Conservation (phyloP, 352 stramenopile species). For the Blastocystis hominis region DNA sequence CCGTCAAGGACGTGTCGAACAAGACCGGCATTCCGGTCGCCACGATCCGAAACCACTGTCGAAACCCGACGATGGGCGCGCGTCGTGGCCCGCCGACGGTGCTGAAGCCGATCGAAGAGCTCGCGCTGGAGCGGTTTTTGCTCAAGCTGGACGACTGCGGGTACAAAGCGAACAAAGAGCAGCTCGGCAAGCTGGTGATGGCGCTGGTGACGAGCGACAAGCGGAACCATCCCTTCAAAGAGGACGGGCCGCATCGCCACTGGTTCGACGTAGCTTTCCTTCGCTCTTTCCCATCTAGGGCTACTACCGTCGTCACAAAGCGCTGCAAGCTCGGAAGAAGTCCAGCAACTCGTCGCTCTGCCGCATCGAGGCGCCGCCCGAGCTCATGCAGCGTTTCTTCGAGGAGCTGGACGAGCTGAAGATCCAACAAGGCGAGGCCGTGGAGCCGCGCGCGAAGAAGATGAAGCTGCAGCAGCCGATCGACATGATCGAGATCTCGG, state of each 20-base stretch:
- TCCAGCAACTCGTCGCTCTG: neutral
- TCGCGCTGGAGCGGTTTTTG: slow-evolving; percentile 44
- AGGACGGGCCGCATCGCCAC: slow-evolving; percentile 52
- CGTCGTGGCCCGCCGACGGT: slow-evolving; percentile 47
- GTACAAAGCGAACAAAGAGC: slow-evolving; percentile 47
- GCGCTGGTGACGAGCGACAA: slow-evolving; percentile 28
- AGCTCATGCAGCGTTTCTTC: slow-evolving; percentile 54
- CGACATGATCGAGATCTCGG: neutral
- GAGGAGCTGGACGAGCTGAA: slow-evolving; percentile 36
- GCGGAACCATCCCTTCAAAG: slow-evolving; percentile 45
- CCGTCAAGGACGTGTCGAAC: slow-evolving; percentile 50
- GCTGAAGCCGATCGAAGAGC: slow-evolving; percentile 6
- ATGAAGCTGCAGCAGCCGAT: neutral
- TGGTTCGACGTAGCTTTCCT: slow-evolving; percentile 36
- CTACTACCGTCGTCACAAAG: slow-evolving; percentile 48
- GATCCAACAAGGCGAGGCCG: neutral
- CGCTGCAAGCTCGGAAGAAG: neutral
- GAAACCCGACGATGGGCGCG: slow-evolving; percentile 18
- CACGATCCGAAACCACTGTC: slow-evolving; percentile 48
- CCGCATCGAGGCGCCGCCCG: slow-evolving; percentile 25
- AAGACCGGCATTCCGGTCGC: slow-evolving; percentile 26
- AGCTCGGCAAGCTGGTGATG: slow-evolving; percentile 51
- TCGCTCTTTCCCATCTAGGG: neutral
- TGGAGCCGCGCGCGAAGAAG: neutral
- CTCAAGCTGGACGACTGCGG: slow-evolving; percentile 48